These are phyloP conservation scores for Hymenoscyphus fraxineus DNA, from an alignment of 2,329 filamentous ascomycete species.

Conservation along the genomic window DNA sequence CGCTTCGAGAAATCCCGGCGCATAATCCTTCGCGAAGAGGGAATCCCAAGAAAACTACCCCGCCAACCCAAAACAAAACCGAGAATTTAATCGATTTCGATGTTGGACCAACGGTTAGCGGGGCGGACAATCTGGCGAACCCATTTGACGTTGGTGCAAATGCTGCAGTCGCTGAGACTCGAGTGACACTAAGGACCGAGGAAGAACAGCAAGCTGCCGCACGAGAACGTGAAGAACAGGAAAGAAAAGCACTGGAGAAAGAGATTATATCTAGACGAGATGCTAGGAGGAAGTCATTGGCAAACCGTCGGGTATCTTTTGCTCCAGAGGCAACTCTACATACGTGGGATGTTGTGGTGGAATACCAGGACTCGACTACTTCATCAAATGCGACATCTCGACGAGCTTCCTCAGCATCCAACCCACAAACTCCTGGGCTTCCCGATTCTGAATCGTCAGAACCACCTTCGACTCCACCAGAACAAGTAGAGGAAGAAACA, in stretches of 20 bases:
- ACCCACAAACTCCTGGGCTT: conserved; percentile 28
- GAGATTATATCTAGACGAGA: conserved; percentile 71
- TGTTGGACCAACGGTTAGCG: conserved; percentile 26
- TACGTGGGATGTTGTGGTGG: conserved; percentile 85
- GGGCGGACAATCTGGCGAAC: conserved; percentile 42
- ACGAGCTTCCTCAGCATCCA: conserved; percentile 58
- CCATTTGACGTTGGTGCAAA: conserved; percentile 44
- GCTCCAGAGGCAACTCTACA: conserved; percentile 95
- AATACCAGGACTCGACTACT: conserved; percentile 84
- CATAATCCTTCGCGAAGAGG: conserved; percentile 29
- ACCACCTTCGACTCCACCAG: conserved; percentile 58
- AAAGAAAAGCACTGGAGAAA: conserved; percentile 55
- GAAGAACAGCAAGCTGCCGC: conserved; percentile 68
- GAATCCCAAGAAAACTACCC: conserved; percentile 32
- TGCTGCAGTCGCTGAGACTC: conserved; percentile 38
- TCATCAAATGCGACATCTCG: conserved; percentile 69
- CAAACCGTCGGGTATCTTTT: conserved; percentile 92
- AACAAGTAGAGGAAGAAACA: conserved; percentile 57
- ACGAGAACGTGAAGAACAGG: conserved; percentile 65
- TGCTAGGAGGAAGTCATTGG: conserved; percentile 85
- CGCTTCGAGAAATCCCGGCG: conserved; percentile 63
- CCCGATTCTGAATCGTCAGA: conserved; percentile 48
- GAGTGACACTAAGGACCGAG: conserved; percentile 64
- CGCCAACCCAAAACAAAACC: conserved; percentile 21
- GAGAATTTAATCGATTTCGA: conserved; percentile 32